A percentile compares a stretch with the other conserved stretches of the same genome.
Evolutionary conservation across 805 yeast genomes (phyloP).

Genomic region (Groenewaldozyma salmanticensis): DNA sequence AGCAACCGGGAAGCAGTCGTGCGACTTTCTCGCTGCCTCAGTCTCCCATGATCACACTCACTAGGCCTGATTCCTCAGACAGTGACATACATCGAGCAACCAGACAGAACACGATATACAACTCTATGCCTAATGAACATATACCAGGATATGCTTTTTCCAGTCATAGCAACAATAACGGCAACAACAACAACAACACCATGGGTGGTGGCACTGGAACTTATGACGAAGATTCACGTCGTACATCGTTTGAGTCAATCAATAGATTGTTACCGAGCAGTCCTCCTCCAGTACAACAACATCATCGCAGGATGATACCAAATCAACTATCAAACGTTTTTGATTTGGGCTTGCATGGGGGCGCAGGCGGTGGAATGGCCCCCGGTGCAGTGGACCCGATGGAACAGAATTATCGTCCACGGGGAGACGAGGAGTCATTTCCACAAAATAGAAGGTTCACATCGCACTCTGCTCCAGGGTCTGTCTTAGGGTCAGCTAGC

Average conservation of each 20-base stretch:
- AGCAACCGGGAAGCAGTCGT: not conserved
- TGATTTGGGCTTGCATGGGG: conserved; percentile 21
- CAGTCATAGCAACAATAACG: not conserved
- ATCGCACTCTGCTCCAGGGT: not conserved
- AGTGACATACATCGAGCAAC: not conserved
- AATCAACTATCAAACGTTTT: conserved; percentile 11
- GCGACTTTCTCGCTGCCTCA: not conserved
- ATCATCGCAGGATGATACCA: conserved; percentile 2
- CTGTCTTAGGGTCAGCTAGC: not conserved
- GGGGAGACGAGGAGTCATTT: not conserved
- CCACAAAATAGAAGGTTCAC: conserved; percentile 4
- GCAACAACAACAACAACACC: conserved; percentile 2
- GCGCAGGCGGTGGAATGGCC: conserved; percentile 28
- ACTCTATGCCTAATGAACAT: not conserved
- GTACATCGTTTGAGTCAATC: conserved; percentile 2
- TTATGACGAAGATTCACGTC: not conserved
- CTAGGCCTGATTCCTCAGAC: not conserved
- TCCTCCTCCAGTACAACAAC: not conserved
- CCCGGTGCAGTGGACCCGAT: conserved; percentile 22
- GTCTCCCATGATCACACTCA: not conserved
- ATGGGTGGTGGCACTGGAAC: not conserved
- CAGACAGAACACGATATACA: not conserved
- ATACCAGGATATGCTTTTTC: too few relatives aligned
- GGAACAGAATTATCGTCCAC: conserved; percentile 1
- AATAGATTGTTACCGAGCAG: conserved; percentile 6